Evolutionary conservation across 2,329 filamentous ascomycete genomes (phyloP), one percentile per base, ranked within the genome.

Genomic region (Alternaria infectoria): DNA sequence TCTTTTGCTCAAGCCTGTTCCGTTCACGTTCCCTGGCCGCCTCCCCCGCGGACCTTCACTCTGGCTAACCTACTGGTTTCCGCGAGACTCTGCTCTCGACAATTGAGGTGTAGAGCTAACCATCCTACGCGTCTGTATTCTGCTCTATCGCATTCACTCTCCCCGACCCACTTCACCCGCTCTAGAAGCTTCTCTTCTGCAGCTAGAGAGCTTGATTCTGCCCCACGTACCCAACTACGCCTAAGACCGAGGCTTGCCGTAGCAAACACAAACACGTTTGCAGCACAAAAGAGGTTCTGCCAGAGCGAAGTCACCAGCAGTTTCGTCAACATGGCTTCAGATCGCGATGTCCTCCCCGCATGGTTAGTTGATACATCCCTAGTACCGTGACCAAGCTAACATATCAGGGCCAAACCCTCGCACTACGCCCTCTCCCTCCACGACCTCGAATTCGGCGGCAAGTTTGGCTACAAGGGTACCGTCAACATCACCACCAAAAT

Each of bases 381-480:
- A 25, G 25, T 25, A 25, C 25, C 6, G 6, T 25, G 6, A 9
- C 25, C 25, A 25, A 25, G 25, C 25, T 25, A 9, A 25, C 25
- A 25, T 2, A 2, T 7, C 28, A 90, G 88, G 76, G 89, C 95
- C 77, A 95, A 93, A 83, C 93, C 96, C 3, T 84, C 86, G 66
- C 93, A 98, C 83, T 99, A 99, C 83, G 85, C 88, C 74, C 85
- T 99, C 69, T 93, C 90, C 59, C 87, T 99, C 72, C 89, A 86
- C 76, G 90, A 96, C 72, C 84, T 99, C 68, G 90, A 97, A 71
- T 82, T 89, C 57, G 86, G 87, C 67, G 87, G 87, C 59, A 83
- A 83, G 63, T 97, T 95, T 90, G 89, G 87, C 64, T 99, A 95
- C 84, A 89, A 95, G 82, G 96, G 96, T 69, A 89, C 86, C 19